Base-by-base conservation (phyloP, 164 flowering plant genomes). In the Stephania japonica region DNA sequence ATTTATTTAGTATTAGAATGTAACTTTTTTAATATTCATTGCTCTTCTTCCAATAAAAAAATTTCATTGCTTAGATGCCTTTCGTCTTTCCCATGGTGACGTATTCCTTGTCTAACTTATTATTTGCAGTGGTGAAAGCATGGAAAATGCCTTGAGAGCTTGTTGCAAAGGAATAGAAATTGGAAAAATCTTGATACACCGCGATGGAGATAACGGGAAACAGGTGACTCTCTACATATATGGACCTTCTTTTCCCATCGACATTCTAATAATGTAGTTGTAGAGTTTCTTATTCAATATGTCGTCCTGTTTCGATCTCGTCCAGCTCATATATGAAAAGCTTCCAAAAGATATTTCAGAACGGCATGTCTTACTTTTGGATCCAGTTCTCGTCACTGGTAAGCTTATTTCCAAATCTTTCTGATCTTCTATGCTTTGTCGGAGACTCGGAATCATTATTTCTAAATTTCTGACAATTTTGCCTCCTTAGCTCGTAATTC, bases 121-220 rank as follows among this genome's bases (percentile, higher is more conserved):
- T n/a, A n/a, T 59, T 72, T 72, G 42, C 81, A 94, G 98, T 84
- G 98, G 98, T 75, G 98, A 94, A 83, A 94, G 98, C 84, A 94
- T 94, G 98, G 98, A 94, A 80, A 94, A 94, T 80, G 98, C 98
- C 63, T 83, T 94, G 75, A 92, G 98, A 75, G 98, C 97, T 68
- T 94, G 98, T 77, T 94, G 98, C 82, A 94, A 94, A 83, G 98
- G 98, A 75, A 94, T 94, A 73, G 92, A 94, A 87, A 92, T 94
- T 69, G 98, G 98, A 75, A 94, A 94, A 84, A 94, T 94, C 71
- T 86, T 94, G 67, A 94, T 94, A 75, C 98, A 94, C 77, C 91
- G 98, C 42, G 97, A 90, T 76, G 98, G 97, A 75, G 98, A 94
- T 82, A 88, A 94, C 80, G 98, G 98, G 70, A 86, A 90, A 74